phyloP scores from a whole-genome alignment of 495 filamentous ascomycete genomes.

The Viridothelium virens region DNA sequence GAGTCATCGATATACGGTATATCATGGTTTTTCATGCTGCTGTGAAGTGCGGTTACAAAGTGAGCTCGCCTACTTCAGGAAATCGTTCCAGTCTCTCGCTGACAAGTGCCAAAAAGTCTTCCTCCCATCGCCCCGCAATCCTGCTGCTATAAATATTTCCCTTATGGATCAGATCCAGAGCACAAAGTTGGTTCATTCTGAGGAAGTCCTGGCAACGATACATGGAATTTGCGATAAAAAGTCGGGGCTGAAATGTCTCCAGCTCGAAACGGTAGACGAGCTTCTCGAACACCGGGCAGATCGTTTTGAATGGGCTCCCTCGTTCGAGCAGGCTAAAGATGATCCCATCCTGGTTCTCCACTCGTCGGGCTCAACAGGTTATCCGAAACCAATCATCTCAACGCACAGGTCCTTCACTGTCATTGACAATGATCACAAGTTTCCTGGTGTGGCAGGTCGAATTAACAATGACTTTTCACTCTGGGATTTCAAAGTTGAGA shows the following conservation, averaged over 20 bases:
- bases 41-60: conserved; percentile 12
- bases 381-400: conserved; percentile 21
- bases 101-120: neutral
- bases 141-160: neutral
- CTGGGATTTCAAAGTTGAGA: conserved; percentile 17
- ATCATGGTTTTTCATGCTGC: neutral
- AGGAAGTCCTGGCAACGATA: neutral
- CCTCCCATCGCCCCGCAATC: conserved; percentile 1
- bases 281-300: neutral
- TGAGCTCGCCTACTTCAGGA: neutral
- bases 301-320: conserved; percentile 23
- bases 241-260: neutral
- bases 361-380: conserved; percentile 29
- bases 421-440: conserved; percentile 16
- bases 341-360: conserved; percentile 32
- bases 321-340: conserved; percentile 28
- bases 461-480: conserved; percentile 19
- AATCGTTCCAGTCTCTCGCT: too few relatives aligned
- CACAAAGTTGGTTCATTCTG: neutral
- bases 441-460: conserved; percentile 14
- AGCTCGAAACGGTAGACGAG: neutral
- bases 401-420: conserved; percentile 21
- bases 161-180: conserved; percentile 4
- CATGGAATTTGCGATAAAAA: neutral
- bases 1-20: neutral